Conservation (phyloP, 176 grass and related monocot genomes). For the Thalia dealbata region DNA sequence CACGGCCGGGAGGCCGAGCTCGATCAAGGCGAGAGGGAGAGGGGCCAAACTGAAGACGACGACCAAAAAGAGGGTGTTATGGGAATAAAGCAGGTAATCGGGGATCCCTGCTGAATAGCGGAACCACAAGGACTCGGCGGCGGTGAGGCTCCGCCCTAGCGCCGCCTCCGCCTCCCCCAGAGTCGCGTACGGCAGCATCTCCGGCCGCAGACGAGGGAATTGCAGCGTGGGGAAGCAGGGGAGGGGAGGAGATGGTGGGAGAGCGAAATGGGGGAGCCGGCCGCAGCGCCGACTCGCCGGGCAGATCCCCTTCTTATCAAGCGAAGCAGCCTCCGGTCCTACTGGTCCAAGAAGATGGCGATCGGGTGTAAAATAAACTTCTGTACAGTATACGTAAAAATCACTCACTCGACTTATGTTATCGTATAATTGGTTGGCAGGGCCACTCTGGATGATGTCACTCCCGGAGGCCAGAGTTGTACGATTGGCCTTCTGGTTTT, state of each 20-base stretch:
- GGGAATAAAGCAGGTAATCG: slow-evolving; percentile 57
- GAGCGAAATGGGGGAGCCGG: neutral
- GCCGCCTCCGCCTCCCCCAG: slow-evolving; percentile 60
- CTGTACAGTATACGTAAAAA: too few relatives aligned
- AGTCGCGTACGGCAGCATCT: slow-evolving; percentile 75
- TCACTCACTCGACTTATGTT: too few relatives aligned
- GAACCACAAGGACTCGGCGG: slow-evolving; percentile 58
- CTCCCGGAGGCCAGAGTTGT: neutral
- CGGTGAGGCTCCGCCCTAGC: slow-evolving; percentile 49
- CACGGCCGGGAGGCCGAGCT: slow-evolving; percentile 40
- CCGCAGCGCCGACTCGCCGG: neutral
- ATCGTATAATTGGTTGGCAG: too few relatives aligned
- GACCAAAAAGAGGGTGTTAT: slow-evolving; percentile 74
- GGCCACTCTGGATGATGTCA: too few relatives aligned
- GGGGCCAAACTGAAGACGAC: slow-evolving; percentile 60
- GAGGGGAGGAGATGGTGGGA: neutral
- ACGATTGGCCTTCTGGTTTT: neutral
- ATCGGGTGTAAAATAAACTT: too few relatives aligned
- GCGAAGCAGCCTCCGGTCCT: too few relatives aligned
- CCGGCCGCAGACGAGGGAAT: neutral
- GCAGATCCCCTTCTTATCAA: neutral
- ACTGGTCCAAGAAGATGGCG: too few relatives aligned
- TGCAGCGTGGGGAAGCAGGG: neutral
- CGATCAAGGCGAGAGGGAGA: slow-evolving; percentile 73
- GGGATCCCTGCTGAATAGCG: slow-evolving; percentile 41